These are phyloP conservation scores for Arthrinium phaeospermum DNA, from an alignment of 2,329 filamentous ascomycete species.

Conservation along the genomic window DNA sequence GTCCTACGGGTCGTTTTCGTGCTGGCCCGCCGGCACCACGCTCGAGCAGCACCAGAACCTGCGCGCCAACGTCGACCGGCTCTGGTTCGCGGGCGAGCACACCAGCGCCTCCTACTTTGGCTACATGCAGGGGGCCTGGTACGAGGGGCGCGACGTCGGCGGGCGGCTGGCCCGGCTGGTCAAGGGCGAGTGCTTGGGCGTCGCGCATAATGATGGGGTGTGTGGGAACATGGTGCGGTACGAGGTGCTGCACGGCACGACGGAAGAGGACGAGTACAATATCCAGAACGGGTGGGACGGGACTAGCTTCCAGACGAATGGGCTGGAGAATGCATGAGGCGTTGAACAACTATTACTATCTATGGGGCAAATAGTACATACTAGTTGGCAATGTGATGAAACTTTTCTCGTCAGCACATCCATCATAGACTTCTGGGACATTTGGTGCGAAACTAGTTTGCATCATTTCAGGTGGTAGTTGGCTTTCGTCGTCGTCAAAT, in stretches of 20 bases:
- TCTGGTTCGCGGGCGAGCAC: constrained; percentile 72
- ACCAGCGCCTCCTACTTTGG: constrained; percentile 69
- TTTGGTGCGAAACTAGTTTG: no score
- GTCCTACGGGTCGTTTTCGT: constrained; percentile 68
- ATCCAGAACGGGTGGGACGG: constrained; percentile 44
- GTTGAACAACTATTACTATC: no score
- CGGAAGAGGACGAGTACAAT: constrained; percentile 40
- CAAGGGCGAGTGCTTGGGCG: constrained; percentile 24
- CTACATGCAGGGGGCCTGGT: constrained; percentile 68
- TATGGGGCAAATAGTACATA: no score
- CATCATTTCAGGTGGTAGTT: no score
- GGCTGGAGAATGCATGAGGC: neutral
- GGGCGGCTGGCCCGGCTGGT: constrained; percentile 48
- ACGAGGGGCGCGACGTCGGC: constrained; percentile 58
- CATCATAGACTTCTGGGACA: no score
- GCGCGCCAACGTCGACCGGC: constrained; percentile 64
- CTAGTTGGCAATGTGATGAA: neutral
- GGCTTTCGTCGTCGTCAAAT: no score
- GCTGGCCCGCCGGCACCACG: constrained; percentile 69
- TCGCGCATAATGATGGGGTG: constrained; percentile 27
- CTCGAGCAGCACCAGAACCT: constrained; percentile 72
- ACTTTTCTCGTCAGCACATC: no score
- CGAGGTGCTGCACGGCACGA: constrained; percentile 42
- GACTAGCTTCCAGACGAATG: constrained; percentile 41
- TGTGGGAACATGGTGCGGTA: constrained; percentile 35